These are phyloP conservation scores for Diaporthe batatas DNA, from an alignment of 2,329 filamentous ascomycete species.

Conservation along the genomic window DNA sequence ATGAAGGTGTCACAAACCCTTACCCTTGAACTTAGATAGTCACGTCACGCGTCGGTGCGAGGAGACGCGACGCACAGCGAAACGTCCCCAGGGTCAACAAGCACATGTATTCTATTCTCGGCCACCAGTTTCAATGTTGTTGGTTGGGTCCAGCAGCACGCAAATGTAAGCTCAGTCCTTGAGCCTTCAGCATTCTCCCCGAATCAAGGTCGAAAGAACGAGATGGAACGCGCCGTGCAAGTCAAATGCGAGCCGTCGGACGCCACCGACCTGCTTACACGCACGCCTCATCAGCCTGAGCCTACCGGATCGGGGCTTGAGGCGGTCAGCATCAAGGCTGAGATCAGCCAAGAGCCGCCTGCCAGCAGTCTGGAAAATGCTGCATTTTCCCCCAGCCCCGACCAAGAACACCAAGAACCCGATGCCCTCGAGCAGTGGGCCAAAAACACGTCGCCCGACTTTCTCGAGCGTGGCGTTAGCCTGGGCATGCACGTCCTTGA, in stretches of 20 bases:
- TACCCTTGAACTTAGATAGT: not conserved
- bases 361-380: not conserved
- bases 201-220: not conserved
- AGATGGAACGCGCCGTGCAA: not conserved
- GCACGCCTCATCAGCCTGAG: not conserved
- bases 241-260: not conserved
- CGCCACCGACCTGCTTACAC: not conserved
- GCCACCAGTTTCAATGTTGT: not conserved
- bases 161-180: not conserved
- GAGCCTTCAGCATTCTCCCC: not conserved
- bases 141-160: not conserved
- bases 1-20: not conserved
- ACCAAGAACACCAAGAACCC: not conserved
- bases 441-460: not conserved
- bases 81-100: not conserved
- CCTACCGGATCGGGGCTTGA: not conserved
- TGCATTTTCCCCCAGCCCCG: not conserved
- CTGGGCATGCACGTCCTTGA: not conserved
- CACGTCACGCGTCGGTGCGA: not conserved
- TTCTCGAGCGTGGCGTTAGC: not conserved
- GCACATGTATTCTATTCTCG: not conserved
- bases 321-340: not conserved
- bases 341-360: not conserved
- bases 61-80: not conserved
- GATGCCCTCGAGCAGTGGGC: conserved; percentile 8